phyloP scores from a whole-genome alignment of 169 alveolate species.

The Babesia caballi region DNA sequence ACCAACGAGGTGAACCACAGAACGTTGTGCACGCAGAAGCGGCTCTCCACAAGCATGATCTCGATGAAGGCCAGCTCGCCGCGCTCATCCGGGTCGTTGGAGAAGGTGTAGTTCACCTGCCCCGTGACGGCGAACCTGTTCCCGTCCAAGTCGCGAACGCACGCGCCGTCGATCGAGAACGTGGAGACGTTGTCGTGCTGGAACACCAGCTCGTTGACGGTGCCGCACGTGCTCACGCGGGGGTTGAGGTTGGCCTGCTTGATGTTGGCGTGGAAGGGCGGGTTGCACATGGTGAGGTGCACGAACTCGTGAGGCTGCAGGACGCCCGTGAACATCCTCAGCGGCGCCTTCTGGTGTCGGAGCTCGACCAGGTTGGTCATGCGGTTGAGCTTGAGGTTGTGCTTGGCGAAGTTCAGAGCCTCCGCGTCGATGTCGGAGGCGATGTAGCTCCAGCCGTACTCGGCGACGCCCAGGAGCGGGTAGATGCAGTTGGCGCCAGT shows the following conservation, averaged over 20 bases:
- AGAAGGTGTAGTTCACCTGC: slow-evolving; percentile 32
- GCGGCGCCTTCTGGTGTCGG: slow-evolving; percentile 33
- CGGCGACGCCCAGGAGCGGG: slow-evolving; percentile 69
- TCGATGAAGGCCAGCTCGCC: slow-evolving; percentile 74
- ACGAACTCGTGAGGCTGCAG: slow-evolving; percentile 40
- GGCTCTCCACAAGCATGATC: slow-evolving; percentile 73
- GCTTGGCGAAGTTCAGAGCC: slow-evolving; percentile 54
- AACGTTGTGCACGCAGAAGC: slow-evolving; percentile 54
- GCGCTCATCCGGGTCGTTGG: slow-evolving; percentile 31
- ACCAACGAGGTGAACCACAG: slow-evolving; percentile 76
- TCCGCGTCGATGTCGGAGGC: slow-evolving; percentile 58
- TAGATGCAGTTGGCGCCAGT: slow-evolving; percentile 77
- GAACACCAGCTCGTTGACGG: slow-evolving; percentile 41
- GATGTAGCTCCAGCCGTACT: slow-evolving; percentile 70
- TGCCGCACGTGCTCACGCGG: slow-evolving; percentile 28
- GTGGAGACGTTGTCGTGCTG: neutral
- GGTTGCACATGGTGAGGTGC: slow-evolving; percentile 59
- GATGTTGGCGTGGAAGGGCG: slow-evolving; percentile 51
- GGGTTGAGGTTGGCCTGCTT: slow-evolving; percentile 51
- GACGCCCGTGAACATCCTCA: slow-evolving; percentile 41
- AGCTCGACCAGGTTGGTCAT: slow-evolving; percentile 8
- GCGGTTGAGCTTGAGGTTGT: slow-evolving; percentile 31
- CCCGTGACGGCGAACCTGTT: slow-evolving; percentile 22
- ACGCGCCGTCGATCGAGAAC: neutral
- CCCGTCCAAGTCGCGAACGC: neutral